Evolutionary conservation across 2,329 filamentous ascomycete genomes (phyloP).

Genomic region (Epichloe sylvatica): DNA sequence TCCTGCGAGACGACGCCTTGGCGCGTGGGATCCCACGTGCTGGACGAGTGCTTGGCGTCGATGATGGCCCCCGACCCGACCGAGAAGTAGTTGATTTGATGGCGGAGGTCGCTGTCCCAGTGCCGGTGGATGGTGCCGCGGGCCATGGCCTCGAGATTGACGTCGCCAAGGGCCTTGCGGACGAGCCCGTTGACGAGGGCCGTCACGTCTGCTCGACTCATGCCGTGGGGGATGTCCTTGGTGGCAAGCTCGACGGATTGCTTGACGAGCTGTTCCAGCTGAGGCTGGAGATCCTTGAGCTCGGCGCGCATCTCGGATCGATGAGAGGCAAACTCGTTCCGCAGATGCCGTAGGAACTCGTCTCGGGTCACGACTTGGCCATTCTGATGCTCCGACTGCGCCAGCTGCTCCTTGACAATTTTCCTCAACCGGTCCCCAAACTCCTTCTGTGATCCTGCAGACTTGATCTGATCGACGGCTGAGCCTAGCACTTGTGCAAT

Average conservation of each 20-base stretch:
- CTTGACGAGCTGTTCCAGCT: constrained; percentile 20
- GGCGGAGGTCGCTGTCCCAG: constrained; percentile 29
- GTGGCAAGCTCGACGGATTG: constrained; percentile 17
- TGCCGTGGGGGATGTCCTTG: constrained; percentile 13
- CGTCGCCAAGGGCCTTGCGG: constrained; percentile 28
- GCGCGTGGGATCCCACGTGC: constrained; percentile 30
- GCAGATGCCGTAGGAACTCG: constrained; percentile 33
- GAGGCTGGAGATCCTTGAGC: constrained; percentile 23
- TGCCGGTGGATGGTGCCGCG: constrained; percentile 31
- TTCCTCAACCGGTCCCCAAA: constrained; percentile 22
- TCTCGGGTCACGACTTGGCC: constrained; percentile 30
- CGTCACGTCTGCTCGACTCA: constrained; percentile 28
- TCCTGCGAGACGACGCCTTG: constrained; percentile 7
- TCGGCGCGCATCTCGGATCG: constrained; percentile 27
- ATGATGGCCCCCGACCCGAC: constrained; percentile 50
- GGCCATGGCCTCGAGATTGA: constrained; percentile 33
- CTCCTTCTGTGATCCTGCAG: constrained; percentile 19
- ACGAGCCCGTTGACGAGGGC: constrained; percentile 28
- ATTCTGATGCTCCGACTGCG: constrained; percentile 12
- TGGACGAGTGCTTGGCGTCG: constrained; percentile 46
- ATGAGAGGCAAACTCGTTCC: constrained; percentile 24
- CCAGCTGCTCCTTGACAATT: constrained; percentile 23
- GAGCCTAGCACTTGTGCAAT: constrained; percentile 19
- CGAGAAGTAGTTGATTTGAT: constrained; percentile 62
- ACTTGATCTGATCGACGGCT: constrained; percentile 21